Base-by-base conservation (phyloP, 495 filamentous ascomycete genomes). In the Friedmanniomyces simplex region DNA sequence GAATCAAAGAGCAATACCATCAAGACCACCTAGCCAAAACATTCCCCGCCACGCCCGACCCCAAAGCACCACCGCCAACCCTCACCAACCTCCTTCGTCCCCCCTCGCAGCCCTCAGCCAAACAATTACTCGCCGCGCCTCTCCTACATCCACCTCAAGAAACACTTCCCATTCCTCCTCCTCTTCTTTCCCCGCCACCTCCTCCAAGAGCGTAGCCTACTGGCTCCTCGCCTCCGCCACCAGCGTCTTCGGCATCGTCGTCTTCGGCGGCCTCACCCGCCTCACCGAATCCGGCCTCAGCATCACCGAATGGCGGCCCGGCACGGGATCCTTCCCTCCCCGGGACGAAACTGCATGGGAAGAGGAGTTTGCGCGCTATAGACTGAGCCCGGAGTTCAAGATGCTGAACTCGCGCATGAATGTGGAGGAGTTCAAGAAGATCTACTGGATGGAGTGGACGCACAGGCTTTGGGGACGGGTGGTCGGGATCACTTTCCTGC, bases 401-500 rank as follows among this genome's bases (percentile, higher is more conserved):
- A 79, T 87, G 28, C 76, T 98, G 47, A 97, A 98, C 73, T 81
- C 89, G 20, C 79, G 89, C 67, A 98, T 98, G 93, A 84, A 74
- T 30, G 73, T 97, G 32, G 79, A 81, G 32, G 94, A 96, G 67
- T 98, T 96, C 74, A 96, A 97, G 71, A 86, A 89, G 70, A 98
- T 98, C 59, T 97, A 97, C 77, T 97, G 84, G 71, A 97, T 98
- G 94, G 93, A 98, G 78, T 98, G 94, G 94, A 82, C 85, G 4
- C 93, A 98, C 72, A 82, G 93, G 18, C 79, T 96, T 43, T 96
- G 93, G 89, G 93, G 94, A n/a, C 82, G 93, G 47, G 76, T 95
- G 52, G 84, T 98, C 39, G 93, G 94, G 25, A 66, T 97, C 39
- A 86, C 89, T 18, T 96, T 96, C 67, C 82, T 94, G 21, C 66